Evolutionary conservation across 164 flowering plant species (phyloP), one percentile per base, ranked within the genome.

Genomic region (Sextonia rubra): DNA sequence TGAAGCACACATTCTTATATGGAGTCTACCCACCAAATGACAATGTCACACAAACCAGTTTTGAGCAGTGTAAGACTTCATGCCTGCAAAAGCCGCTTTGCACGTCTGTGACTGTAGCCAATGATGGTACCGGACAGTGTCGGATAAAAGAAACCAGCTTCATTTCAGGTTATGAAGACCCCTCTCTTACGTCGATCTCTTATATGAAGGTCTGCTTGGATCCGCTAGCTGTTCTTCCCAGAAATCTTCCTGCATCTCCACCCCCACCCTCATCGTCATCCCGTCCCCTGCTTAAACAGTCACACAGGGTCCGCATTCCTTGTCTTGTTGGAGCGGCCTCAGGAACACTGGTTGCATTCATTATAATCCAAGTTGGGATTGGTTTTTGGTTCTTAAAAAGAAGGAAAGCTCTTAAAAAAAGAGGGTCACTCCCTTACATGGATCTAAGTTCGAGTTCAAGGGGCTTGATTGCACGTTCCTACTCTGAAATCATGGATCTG

Each of bases 11-110:
- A 15, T 75, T 65, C 58, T 83, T 91, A 3, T 87, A 91, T 76
- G 90, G 87, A 22, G 65, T 91, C 6, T 89, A 88, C 72, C 92
- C 93, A 0, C 88, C 89, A 3, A 83, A 79, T 74, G 92, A 89
- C 60, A 68, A 79, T 1, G 69, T 83, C 71, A 63, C 55, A 27
- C 72, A 23, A 29, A n/a, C 79, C 32, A 87, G 85, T 75, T 75
- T 80, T 66, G 69, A 77, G 72, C 73, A 79, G 29, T 91, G 97
- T 44, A 82, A 73, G 55, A 68, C 49, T n/a, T 73, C 79, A 55
- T 91, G 97, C 80, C 58, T 74, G 15, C 66, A 70, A 12, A 86
- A 89, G 26, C 80, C 86, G 8, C 71, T 30, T 14, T 91, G 97
- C 82, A 79, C 87, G 1, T 89, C 92, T 23, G 87, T 80, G 44